Conservation (phyloP, 2,329 filamentous ascomycete species). For the Cladosporium oxysporum region DNA sequence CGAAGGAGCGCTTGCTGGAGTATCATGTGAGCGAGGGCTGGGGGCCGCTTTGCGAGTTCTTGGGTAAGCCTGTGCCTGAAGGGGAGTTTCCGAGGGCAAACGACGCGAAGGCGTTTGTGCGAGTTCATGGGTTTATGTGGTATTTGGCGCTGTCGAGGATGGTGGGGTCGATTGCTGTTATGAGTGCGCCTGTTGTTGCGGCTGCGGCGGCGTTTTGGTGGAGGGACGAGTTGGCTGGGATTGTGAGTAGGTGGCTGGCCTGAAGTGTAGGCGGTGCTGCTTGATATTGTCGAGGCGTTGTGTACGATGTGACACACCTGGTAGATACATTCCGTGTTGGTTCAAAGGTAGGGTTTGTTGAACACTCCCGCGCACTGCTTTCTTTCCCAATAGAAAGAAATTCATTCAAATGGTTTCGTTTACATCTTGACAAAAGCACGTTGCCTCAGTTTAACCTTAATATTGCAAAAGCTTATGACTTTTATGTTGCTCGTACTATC, state of each 20-base stretch:
- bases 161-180: constrained; percentile 20
- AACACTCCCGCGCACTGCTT: neutral
- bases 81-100: constrained; percentile 18
- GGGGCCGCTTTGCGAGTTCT: constrained; percentile 14
- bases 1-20: constrained; percentile 19
- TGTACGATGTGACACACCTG: neutral
- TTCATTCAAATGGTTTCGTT: neutral
- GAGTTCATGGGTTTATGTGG: constrained; percentile 26
- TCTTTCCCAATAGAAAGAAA: neutral
- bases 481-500: neutral
- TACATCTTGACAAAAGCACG: neutral
- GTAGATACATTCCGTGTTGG: neutral
- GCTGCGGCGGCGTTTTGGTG: constrained; percentile 12
- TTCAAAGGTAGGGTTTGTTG: neutral
- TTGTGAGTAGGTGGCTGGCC: neutral
- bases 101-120: constrained; percentile 22
- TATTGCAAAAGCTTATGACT: neutral
- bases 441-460: neutral
- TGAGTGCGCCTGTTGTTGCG: constrained; percentile 5
- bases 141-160: constrained; percentile 24
- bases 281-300: neutral
- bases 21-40: constrained; percentile 20
- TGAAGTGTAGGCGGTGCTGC: neutral
- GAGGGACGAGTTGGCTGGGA: neutral
- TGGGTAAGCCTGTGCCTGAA: neutral